phyloP scores from a whole-genome alignment of 192 early-diverging fungal genomes.

The Backusella parvicylindrica region DNA sequence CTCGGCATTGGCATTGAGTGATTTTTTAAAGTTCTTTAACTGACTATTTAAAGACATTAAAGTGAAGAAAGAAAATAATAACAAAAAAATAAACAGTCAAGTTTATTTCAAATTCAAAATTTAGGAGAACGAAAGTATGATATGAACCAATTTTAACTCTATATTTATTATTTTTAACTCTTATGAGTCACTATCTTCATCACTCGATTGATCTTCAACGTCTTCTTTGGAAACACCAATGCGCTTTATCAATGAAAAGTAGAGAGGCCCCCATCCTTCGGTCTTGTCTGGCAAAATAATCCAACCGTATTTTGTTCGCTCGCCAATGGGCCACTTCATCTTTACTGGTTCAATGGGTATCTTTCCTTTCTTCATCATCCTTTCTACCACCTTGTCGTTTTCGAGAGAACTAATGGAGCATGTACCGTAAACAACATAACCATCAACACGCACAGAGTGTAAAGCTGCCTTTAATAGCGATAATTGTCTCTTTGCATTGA shows the following conservation, averaged over 20 bases:
- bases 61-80: not conserved
- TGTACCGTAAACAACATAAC: constrained; percentile 48
- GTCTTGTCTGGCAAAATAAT: constrained; percentile 48
- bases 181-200: not conserved
- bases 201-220: not conserved
- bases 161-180: too few relatives aligned
- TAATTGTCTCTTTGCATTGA: constrained; percentile 38
- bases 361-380: constrained; percentile 39
- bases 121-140: too few relatives aligned
- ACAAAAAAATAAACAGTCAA: not conserved
- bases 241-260: constrained; percentile 42
- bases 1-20: constrained; percentile 25
- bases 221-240: constrained; percentile 7
- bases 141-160: not conserved
- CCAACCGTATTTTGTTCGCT: constrained; percentile 48
- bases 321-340: constrained; percentile 42
- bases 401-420: constrained; percentile 48
- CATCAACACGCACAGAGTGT: constrained; percentile 31
- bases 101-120: too few relatives aligned
- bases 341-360: constrained; percentile 22
- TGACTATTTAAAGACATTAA: constrained; percentile 26
- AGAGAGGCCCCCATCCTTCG: constrained; percentile 55
- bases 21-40: constrained; percentile 32
- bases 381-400: constrained; percentile 46
- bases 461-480: constrained; percentile 36